Conservation (phyloP, 1,284 basidiomycete species). For the Ceratobasidium sp. region DNA sequence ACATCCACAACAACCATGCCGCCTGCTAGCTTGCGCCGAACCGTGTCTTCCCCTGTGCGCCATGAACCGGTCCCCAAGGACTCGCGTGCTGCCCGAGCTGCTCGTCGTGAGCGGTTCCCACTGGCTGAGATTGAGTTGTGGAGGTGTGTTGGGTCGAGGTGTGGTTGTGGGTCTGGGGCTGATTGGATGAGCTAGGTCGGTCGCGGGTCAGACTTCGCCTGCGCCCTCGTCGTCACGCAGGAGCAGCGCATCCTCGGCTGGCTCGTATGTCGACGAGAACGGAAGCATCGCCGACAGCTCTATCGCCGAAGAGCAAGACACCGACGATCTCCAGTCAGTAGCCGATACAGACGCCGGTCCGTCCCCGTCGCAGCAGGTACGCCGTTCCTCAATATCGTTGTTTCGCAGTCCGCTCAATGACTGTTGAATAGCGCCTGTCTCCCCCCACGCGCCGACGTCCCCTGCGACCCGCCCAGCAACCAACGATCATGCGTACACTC, state of each 20-base stretch:
- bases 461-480: slow-evolving; percentile 17
- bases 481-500: slow-evolving; percentile 12
- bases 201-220: slow-evolving; percentile 27
- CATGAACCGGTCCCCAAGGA: slow-evolving; percentile 23
- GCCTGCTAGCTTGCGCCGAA: slow-evolving; percentile 22
- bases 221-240: slow-evolving; percentile 21
- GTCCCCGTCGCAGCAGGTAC: slow-evolving; percentile 1
- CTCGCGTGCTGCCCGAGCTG: slow-evolving; percentile 33
- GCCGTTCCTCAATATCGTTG: not conserved
- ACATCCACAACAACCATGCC: slow-evolving; percentile 8
- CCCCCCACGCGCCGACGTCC: slow-evolving; percentile 19
- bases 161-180: not conserved
- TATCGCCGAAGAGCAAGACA: slow-evolving; percentile 9
- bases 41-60: slow-evolving; percentile 3
- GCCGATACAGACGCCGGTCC: not conserved
- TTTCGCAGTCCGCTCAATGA: slow-evolving; percentile 11
- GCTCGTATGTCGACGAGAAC: slow-evolving; percentile 34
- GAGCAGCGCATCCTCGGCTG: slow-evolving; percentile 29
- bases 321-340: not conserved
- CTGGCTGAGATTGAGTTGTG: slow-evolving; percentile 36
- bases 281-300: slow-evolving; percentile 23
- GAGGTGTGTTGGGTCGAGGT: slow-evolving; percentile 5
- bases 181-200: slow-evolving; percentile 1
- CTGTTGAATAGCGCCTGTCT: not conserved
- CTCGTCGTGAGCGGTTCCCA: slow-evolving; percentile 24